These are phyloP conservation scores for Copromyces sp. DNA, from an alignment of 495 filamentous ascomycete genomes.

Conservation along the genomic window DNA sequence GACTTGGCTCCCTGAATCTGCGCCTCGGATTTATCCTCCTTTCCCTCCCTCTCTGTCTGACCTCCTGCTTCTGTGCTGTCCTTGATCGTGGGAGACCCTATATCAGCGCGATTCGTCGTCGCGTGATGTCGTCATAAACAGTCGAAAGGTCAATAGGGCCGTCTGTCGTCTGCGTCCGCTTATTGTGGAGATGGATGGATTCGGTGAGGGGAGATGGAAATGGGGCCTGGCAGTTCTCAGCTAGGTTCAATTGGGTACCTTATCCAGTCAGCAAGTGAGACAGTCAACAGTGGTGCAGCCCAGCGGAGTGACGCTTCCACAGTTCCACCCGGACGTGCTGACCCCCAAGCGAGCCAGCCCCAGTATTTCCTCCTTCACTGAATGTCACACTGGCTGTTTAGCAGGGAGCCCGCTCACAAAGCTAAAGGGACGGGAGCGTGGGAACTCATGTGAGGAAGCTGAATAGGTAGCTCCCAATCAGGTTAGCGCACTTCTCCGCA, in stretches of 20 bases:
- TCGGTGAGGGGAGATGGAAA: neutral
- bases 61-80: neutral
- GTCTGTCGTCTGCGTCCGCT: neutral
- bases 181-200: neutral
- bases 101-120: neutral
- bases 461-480: neutral
- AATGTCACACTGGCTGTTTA: neutral
- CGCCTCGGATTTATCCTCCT: neutral
- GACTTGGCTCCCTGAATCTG: neutral
- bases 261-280: neutral
- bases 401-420: neutral
- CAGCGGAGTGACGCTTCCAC: neutral
- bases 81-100: neutral
- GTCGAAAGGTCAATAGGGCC: neutral
- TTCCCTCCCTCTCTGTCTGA: neutral
- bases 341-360: neutral
- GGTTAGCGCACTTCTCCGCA: neutral
- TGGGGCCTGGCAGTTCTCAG: neutral
- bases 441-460: neutral
- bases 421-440: neutral
- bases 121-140: neutral
- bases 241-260: neutral
- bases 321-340: conserved; percentile 1
- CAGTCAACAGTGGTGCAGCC: neutral
- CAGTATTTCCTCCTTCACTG: neutral